phyloP scores from a whole-genome alignment of 768 basidiomycete species.

The Lentinula aciculospora region DNA sequence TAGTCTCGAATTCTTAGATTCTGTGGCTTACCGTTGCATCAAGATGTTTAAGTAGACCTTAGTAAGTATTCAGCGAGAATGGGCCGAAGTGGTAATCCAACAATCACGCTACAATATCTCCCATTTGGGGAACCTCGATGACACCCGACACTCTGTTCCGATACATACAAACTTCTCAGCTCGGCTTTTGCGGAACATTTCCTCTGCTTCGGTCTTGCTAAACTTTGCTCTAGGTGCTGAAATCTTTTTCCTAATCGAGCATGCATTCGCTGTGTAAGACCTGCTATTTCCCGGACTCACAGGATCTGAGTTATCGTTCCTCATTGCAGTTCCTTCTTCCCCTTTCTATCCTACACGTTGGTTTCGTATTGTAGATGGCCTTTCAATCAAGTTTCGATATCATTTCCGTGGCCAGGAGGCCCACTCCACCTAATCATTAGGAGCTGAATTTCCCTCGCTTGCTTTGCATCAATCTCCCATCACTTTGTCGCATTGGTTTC shows the following conservation, averaged over 20 bases:
- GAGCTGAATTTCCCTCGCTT: constrained; percentile 1
- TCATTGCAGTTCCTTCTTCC: neutral
- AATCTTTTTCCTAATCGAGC: neutral
- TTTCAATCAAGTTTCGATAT: constrained; percentile 5
- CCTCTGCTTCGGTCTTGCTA: neutral
- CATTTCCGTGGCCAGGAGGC: neutral
- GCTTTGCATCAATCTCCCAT: constrained; percentile 4
- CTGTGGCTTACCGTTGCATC: neutral
- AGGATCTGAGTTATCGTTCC: constrained; percentile 1
- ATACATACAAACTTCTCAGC: neutral
- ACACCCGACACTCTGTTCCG: neutral
- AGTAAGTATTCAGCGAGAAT: neutral
- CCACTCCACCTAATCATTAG: neutral
- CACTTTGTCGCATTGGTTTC: constrained; percentile 3
- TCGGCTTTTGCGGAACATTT: neutral
- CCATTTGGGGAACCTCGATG: neutral
- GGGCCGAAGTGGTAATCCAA: neutral
- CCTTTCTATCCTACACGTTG: neutral
- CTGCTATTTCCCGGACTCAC: neutral
- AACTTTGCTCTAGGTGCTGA: neutral
- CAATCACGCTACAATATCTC: too few species aligned
- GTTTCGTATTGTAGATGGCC: neutral
- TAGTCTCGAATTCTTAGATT: neutral
- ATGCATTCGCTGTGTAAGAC: neutral
- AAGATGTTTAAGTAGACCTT: neutral